A percentile compares a stretch with the other conserved stretches of the same genome.
Conservation (phyloP, 805 yeast species). For the Ogataea corticis region DNA sequence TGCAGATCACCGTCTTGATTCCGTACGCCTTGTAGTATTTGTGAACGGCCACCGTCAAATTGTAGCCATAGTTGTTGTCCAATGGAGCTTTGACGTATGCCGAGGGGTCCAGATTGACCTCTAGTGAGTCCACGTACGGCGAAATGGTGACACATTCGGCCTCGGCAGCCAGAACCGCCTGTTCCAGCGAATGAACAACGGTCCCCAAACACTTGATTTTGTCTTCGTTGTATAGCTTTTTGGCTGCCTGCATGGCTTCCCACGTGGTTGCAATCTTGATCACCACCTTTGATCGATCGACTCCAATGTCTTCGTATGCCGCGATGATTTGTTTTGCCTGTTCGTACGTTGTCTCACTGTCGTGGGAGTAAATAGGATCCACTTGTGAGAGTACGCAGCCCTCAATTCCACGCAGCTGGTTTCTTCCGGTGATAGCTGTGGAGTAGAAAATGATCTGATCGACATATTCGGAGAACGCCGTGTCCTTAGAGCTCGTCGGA, state of each 20-base stretch:
- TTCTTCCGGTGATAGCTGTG: constrained; percentile 28
- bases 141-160: constrained; percentile 37
- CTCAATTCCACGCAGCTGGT: constrained; percentile 22
- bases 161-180: constrained; percentile 39
- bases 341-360: constrained; percentile 27
- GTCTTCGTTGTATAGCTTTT: constrained; percentile 23
- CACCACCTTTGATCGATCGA: constrained; percentile 32
- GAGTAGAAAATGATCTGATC: constrained; percentile 22
- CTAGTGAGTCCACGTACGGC: constrained; percentile 36
- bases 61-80: constrained; percentile 33
- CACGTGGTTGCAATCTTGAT: constrained; percentile 39
- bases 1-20: constrained; percentile 31
- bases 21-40: constrained; percentile 35
- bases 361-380: constrained; percentile 27
- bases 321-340: constrained; percentile 31
- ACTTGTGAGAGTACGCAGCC: constrained; percentile 33
- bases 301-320: constrained; percentile 36
- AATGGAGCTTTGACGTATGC: constrained; percentile 22
- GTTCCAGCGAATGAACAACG: constrained; percentile 37
- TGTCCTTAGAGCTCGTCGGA: constrained; percentile 17
- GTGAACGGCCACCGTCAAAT: constrained; percentile 31
- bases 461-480: constrained; percentile 13
- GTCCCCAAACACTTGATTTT: constrained; percentile 37
- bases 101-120: constrained; percentile 30
- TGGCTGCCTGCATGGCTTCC: constrained; percentile 36